Percentiles rank a stretch among this genome's conserved stretches.
phyloP scores from a whole-genome alignment of 345 rosid genomes.

The Isatis tinctoria region DNA sequence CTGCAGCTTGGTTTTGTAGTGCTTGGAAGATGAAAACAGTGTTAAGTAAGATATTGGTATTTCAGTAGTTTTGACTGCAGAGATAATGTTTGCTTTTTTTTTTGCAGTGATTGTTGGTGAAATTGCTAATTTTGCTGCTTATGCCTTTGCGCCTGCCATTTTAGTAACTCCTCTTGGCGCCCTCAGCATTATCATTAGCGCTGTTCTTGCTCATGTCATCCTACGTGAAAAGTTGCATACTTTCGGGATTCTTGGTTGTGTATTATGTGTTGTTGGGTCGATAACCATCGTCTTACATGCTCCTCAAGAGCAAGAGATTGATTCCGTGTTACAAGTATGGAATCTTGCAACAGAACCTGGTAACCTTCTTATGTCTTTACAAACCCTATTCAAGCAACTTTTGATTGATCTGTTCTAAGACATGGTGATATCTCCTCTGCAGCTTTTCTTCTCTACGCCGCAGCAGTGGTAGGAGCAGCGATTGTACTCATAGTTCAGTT shows the following conservation, averaged over 20 bases:
- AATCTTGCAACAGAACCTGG: constrained; percentile 97
- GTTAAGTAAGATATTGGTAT: not conserved
- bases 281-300: constrained; percentile 89
- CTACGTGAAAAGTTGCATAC: constrained; percentile 68
- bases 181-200: constrained; percentile 87
- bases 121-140: constrained; percentile 90
- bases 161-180: constrained; percentile 92
- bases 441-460: constrained; percentile 84
- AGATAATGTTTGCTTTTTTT: not conserved
- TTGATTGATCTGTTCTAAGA: not conserved
- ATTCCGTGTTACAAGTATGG: constrained; percentile 86
- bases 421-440: constrained; percentile 19
- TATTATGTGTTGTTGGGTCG: constrained; percentile 87
- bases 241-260: constrained; percentile 89
- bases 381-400: too few species aligned
- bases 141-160: constrained; percentile 94
- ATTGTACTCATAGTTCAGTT: constrained; percentile 56
- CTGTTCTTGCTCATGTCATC: constrained; percentile 78
- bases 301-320: constrained; percentile 85
- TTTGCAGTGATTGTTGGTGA: constrained; percentile 86
- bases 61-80: not conserved
- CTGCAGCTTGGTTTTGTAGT: not conserved
- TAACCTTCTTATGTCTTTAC: too few species aligned
- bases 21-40: not conserved
- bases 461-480: constrained; percentile 64